Evolutionary conservation across 345 rosid species (phyloP), one percentile per base, ranked within the genome.

Genomic region (Euphorbia pulcherrima): DNA sequence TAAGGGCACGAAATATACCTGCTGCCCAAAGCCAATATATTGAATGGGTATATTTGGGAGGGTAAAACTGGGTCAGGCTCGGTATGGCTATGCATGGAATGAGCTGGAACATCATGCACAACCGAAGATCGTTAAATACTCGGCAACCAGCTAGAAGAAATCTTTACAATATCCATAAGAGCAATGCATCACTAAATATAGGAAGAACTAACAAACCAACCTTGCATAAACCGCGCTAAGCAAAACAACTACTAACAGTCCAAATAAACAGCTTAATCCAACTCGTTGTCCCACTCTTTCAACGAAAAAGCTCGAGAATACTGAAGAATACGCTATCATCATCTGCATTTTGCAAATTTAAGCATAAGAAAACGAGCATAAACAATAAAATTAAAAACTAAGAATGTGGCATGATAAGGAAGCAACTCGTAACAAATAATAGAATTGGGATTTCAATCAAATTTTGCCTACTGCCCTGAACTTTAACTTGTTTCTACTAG

Each of bases 41-140:
- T 52, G 97, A 91, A 72, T 88, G 92, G 27, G 88, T 82, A 71
- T 91, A 91, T 47, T 84, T 85, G 57, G 97, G 80, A 12, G 88
- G 92, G 73, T 79, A 85, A 64, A 88, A 73, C 67, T 82, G 68
- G 13, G 87, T 28, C 86, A 87, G 69, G 75, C 77, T 63, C 14
- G 97, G 96, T 68, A 91, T 85, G 18, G 65, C 90, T 66, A 84
- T 20, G 75, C 86, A 85, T 12, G 92, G 91, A 74, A 88, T 83
- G 85, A 87, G 74, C 85, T 87, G 92, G 90, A 86, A 88, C 84
- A 83, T 82, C 86, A 88, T 79, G 88, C 96, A 88, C 77, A 88
- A 81, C 75, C 88, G 87, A 79, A 91, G 88, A 83, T 91, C 97
- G 74, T 87, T 86, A 86, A 89, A 92, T 76, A 82, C 79, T 89